Conservation (phyloP, 768 basidiomycete species). For the Mycena metata region DNA sequence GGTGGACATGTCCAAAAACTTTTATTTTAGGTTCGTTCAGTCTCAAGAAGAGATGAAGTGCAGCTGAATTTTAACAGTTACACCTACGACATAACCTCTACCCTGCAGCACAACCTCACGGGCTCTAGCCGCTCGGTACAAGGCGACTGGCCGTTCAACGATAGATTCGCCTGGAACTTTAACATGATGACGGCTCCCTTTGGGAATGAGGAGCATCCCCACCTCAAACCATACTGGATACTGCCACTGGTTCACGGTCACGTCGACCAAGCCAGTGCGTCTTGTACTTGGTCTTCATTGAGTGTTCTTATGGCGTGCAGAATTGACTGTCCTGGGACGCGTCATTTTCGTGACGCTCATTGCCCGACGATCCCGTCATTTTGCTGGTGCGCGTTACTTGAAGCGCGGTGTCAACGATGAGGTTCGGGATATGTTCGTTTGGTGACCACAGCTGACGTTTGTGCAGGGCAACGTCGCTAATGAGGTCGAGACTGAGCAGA, state of each 20-base stretch:
- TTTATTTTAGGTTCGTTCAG: conserved; percentile 84
- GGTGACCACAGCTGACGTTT: not conserved
- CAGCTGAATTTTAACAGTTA: conserved; percentile 65
- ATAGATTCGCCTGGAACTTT: conserved; percentile 96
- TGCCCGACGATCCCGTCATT: conserved; percentile 93
- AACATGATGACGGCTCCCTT: conserved; percentile 85
- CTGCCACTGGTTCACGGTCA: conserved; percentile 95
- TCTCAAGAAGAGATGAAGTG: not conserved
- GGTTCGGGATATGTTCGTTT: conserved; percentile 55
- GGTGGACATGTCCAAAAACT: conserved; percentile 99
- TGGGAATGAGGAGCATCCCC: conserved; percentile 51
- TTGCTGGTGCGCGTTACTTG: conserved; percentile 94
- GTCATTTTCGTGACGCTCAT: conserved; percentile 96
- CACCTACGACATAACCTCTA: conserved; percentile 97
- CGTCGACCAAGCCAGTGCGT: conserved; percentile 97
- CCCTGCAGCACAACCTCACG: conserved; percentile 91
- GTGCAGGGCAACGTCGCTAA: conserved; percentile 97
- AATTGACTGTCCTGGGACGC: conserved; percentile 90
- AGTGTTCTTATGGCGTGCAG: conserved; percentile 56
- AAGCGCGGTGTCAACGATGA: conserved; percentile 96
- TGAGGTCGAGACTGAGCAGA: conserved; percentile 99
- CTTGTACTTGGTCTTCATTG: not conserved
- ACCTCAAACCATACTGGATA: conserved; percentile 82
- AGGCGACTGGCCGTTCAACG: conserved; percentile 79
- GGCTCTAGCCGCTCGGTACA: conserved; percentile 59